These are phyloP conservation scores for Hypoxylon sp. DNA, from an alignment of 2,329 filamentous ascomycete species.

Conservation along the genomic window DNA sequence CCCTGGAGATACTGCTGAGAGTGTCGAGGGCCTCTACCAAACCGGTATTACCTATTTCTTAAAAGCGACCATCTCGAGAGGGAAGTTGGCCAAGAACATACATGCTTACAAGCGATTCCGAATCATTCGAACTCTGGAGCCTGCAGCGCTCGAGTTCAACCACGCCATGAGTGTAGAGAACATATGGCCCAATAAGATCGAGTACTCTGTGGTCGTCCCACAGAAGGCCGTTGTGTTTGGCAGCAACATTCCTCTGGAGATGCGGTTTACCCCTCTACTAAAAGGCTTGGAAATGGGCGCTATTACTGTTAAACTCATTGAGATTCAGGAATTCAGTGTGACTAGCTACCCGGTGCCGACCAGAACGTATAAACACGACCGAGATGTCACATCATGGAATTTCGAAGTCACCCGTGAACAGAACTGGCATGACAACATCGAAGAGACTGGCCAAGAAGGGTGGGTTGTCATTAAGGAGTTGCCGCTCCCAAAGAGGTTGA, in stretches of 20 bases:
- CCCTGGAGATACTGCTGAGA: conserved; percentile 83
- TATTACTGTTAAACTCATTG: conserved; percentile 84
- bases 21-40: conserved; percentile 88
- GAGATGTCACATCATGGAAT: conserved; percentile 73
- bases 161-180: conserved; percentile 97
- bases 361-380: conserved; percentile 73
- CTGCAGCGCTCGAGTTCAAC: conserved; percentile 81
- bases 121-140: conserved; percentile 82
- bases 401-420: conserved; percentile 69
- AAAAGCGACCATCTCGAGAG: conserved; percentile 88
- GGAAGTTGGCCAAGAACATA: conserved; percentile 90
- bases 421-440: conserved; percentile 78
- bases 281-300: conserved; percentile 91
- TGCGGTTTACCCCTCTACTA: conserved; percentile 87
- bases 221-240: conserved; percentile 96
- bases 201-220: conserved; percentile 93
- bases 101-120: conserved; percentile 83
- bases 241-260: conserved; percentile 85
- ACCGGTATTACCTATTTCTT: conserved; percentile 91
- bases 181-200: conserved; percentile 97
- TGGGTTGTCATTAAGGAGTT: conserved; percentile 73
- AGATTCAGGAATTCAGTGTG: conserved; percentile 78
- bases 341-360: conserved; percentile 62
- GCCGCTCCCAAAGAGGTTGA: conserved; percentile 84
- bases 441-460: conserved; percentile 76